phyloP scores from a whole-genome alignment of 2,329 filamentous ascomycete genomes.

The Talaromyces marneffei region DNA sequence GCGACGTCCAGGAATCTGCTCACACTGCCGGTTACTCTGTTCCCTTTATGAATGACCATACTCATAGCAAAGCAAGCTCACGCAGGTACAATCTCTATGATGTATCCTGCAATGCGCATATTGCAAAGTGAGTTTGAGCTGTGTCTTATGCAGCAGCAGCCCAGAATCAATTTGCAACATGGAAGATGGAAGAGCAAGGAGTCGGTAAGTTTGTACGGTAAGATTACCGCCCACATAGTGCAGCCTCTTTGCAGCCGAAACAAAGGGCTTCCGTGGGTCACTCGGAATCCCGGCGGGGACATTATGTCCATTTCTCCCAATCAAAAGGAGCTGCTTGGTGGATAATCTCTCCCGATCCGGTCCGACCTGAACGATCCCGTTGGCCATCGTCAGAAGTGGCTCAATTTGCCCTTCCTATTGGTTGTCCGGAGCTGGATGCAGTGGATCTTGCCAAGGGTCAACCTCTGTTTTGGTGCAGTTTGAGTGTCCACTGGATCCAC shows the following conservation, averaged over 20 bases:
- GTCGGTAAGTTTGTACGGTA: neutral
- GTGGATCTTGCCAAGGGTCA: slow-evolving; percentile 1
- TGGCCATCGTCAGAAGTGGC: neutral
- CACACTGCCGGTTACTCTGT: neutral
- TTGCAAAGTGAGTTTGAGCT: neutral
- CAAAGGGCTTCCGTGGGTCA: slow-evolving; percentile 7
- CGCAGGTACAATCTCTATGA: neutral
- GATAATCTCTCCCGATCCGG: slow-evolving; percentile 2
- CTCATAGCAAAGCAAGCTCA: neutral
- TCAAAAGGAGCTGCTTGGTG: neutral
- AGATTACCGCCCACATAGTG: slow-evolving; percentile 4
- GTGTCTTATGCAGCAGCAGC: neutral
- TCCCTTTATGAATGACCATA: too few species aligned
- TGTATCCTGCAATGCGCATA: neutral
- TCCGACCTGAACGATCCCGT: slow-evolving; percentile 5
- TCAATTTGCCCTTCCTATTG: neutral
- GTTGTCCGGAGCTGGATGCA: neutral
- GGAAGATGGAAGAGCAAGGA: neutral
- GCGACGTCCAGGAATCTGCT: neutral
- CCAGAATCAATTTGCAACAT: neutral
- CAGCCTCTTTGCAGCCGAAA: slow-evolving; percentile 3
- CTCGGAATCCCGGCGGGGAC: slow-evolving; percentile 13
- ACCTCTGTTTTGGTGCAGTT: slow-evolving; percentile 1
- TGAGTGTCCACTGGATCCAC: neutral
- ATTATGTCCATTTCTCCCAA: neutral